Evolutionary conservation across 768 basidiomycete genomes (phyloP), one percentile per base, ranked within the genome.

Genomic region (Epithele typhae): DNA sequence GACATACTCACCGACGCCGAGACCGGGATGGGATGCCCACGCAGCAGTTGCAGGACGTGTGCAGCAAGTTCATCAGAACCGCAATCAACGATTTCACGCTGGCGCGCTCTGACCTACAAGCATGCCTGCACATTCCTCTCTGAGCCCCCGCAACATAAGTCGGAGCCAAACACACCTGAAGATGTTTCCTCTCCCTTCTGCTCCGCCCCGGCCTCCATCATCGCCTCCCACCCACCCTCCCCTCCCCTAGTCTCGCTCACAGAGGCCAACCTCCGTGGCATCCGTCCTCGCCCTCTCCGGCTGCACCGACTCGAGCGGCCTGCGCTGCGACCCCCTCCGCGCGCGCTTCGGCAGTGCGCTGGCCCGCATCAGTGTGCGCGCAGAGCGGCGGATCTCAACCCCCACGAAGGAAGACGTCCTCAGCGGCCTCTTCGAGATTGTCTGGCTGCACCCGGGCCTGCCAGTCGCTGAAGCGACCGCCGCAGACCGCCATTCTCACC

Each of bases 41-140:
- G n/a, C n/a, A n/a, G n/a, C n/a, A n/a, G n/a, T n/a, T n/a, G n/a
- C n/a, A n/a, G n/a, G n/a, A n/a, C n/a, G n/a, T n/a, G n/a, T n/a
- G n/a, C n/a, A n/a, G n/a, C n/a, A n/a, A n/a, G n/a, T n/a, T n/a
- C n/a, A n/a, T n/a, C 53, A 68, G 67, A 68, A 54, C 63, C 64
- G 1, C 65, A 66, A 46, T 58, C 65, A 14, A 66, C 62, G 5
- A 60, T 63, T 19, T 62, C 67, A 9, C 62, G 66, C 17, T 68
- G 67, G 67, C 62, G 67, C 25, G 64, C 62, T 1, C 59, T 68
- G 37, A 66, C 65, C 3, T 63, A 67, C 44, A 55, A 49, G 43
- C 59, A 67, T 25, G 53, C 63, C 11, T 61, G 62, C 22, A 49
- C 49, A 2, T 33, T 57, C 22, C 53, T 63, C 21, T n/a, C n/a